Base-by-base conservation (phyloP, 352 stramenopile species). In the Saprolegnia diclina region DNA sequence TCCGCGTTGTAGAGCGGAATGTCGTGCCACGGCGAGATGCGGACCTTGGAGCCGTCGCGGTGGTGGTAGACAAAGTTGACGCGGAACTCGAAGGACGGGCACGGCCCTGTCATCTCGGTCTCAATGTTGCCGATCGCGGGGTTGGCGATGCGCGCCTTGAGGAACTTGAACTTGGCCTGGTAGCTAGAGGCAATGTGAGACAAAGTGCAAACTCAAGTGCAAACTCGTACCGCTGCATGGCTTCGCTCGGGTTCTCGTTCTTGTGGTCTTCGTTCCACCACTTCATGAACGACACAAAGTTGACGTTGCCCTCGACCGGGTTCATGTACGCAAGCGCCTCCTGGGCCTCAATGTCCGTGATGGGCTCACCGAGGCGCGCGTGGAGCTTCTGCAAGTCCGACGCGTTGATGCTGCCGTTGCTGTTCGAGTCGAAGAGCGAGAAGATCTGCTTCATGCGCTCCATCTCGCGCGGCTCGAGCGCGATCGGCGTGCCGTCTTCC, bases 21-120 rank as follows among this genome's bases (percentile, higher is more conserved):
- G 71, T 99, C 96, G 78, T 99, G 97, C 97, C 97, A 99, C 66
- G 95, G 97, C 62, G 91, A 98, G 78, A 98, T 97, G 64, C 91
- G 83, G 71, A 90, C 82, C 56, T 79, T 82, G 48, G 83, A 79
- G 46, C 81, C 82, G 66, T 82, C 87, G 45, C 75, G 78, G 55
- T 84, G 75, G 45, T 89, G 83, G 73, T 95, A 91, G 72, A 92
- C 92, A 72, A 93, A 96, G 76, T 96, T 94, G 48, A 96, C 78
- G 59, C 85, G 85, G 81, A 93, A 93, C 71, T 93, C 85, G 54
- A 93, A 91, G 76, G 82, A 91, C n/a, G 83, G 81, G 75, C 93
- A 94, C n/a, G 88, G 82, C 37, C 85, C 83, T 6, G 87, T 77
- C 9, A 76, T 76, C 53, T 88, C 76, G 16, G 85, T 96, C 64